Percentiles rank a stretch among this genome's conserved stretches.
These are phyloP conservation scores for Saccharomycopsis oosterbeekiorum DNA, from an alignment of 805 yeast species.

Conservation along the genomic window DNA sequence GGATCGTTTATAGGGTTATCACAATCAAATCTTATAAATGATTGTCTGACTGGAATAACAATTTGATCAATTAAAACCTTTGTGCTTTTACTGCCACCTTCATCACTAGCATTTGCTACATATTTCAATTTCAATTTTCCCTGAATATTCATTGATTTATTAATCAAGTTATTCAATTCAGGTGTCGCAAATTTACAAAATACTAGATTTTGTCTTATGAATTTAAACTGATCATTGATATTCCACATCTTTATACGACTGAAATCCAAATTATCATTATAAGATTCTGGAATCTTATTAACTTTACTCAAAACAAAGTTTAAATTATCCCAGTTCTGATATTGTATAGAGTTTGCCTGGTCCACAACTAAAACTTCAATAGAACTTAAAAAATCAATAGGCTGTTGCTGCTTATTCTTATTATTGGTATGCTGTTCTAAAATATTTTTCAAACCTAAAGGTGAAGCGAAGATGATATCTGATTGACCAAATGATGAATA, in stretches of 20 bases:
- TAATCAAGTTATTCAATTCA: conserved; percentile 54
- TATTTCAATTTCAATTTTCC: conserved; percentile 45
- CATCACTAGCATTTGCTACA: neutral
- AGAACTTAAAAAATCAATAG: conserved; percentile 80
- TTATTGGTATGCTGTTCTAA: conserved; percentile 49
- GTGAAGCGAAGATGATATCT: conserved; percentile 84
- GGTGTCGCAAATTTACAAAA: conserved; percentile 77
- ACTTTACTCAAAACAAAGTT: conserved; percentile 57
- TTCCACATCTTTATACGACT: conserved; percentile 88
- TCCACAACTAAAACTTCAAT: conserved; percentile 77
- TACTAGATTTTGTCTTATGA: conserved; percentile 67
- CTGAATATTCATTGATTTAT: conserved; percentile 39
- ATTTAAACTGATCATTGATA: conserved; percentile 68
- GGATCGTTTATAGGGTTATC: conserved; percentile 56
- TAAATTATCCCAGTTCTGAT: conserved; percentile 91
- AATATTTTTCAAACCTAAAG: conserved; percentile 76
- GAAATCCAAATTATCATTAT: conserved; percentile 77
- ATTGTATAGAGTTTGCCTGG: conserved; percentile 74
- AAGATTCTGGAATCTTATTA: conserved; percentile 67
- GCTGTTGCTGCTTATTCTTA: conserved; percentile 58
- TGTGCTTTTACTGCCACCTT: conserved; percentile 16
- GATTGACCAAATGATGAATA: conserved; percentile 77
- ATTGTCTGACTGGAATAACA: conserved; percentile 57
- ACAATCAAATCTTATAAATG: conserved; percentile 61
- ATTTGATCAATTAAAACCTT: conserved; percentile 49